These are phyloP conservation scores for Stipa capillata DNA, from an alignment of 176 grass and related monocot genomes.

Conservation along the genomic window DNA sequence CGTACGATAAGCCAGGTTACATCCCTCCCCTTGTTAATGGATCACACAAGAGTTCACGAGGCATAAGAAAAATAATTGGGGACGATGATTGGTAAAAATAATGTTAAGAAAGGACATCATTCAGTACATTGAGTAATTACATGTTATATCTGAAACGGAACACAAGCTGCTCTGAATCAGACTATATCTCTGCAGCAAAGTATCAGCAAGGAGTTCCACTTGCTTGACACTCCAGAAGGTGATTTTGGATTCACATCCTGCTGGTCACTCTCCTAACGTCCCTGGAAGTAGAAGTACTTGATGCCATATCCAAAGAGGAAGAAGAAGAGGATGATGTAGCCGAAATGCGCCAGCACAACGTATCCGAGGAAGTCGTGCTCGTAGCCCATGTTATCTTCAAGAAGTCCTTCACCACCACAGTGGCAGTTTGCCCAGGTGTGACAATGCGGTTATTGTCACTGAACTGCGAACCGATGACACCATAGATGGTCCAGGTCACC, in stretches of 20 bases:
- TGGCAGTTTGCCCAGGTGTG: not conserved
- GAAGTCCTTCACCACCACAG: slow-evolving; percentile 29
- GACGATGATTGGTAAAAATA: not conserved
- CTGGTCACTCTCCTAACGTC: slow-evolving; percentile 22
- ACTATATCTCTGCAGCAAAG: not conserved
- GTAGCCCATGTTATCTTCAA: slow-evolving; percentile 31
- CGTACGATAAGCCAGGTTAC: too few relatives aligned
- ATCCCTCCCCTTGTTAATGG: not conserved
- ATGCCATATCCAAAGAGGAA: slow-evolving; percentile 55
- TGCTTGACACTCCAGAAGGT: not conserved
- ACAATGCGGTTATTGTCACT: not conserved
- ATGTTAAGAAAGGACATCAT: not conserved
- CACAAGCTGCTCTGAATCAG: not conserved
- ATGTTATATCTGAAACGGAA: not conserved
- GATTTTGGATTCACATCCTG: not conserved
- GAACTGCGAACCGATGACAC: slow-evolving; percentile 41
- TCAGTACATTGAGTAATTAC: not conserved
- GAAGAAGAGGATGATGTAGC: slow-evolving; percentile 44
- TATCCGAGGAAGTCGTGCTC: slow-evolving; percentile 47
- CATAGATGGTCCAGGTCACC: slow-evolving; percentile 58
- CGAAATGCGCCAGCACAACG: slow-evolving; percentile 38
- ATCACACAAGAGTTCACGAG: not conserved
- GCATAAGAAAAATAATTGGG: not conserved
- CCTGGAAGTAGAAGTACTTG: slow-evolving; percentile 63
- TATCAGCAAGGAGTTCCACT: not conserved